These are phyloP conservation scores for Pestalotiopsis sp. DNA, from an alignment of 2,329 filamentous ascomycete species.

Conservation along the genomic window DNA sequence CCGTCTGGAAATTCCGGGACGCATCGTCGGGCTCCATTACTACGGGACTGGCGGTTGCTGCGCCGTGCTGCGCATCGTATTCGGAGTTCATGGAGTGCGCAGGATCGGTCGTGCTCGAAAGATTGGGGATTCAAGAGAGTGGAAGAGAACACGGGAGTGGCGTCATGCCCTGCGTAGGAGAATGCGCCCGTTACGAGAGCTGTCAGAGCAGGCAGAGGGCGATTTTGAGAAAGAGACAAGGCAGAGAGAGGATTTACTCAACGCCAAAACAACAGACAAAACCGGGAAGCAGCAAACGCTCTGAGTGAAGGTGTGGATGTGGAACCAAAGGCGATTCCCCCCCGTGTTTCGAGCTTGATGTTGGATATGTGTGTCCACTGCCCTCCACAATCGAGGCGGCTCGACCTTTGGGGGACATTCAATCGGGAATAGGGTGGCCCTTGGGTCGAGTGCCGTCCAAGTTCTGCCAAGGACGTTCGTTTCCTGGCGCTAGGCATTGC, in stretches of 20 bases:
- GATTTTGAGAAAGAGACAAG: background rate
- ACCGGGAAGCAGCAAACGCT: background rate
- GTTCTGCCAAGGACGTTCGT: background rate
- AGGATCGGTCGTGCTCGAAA: background rate
- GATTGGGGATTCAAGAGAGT: background rate
- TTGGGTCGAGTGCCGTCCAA: background rate
- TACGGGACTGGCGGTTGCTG: constrained; percentile 4
- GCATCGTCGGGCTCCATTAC: background rate
- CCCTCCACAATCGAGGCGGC: constrained; percentile 3
- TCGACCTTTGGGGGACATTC: constrained; percentile 1
- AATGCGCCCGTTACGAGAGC: background rate
- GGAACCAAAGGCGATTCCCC: constrained; percentile 1
- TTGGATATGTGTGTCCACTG: constrained; percentile 6
- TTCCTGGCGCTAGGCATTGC: background rate
- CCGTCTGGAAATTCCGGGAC: background rate
- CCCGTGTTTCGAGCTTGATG: constrained; percentile 7
- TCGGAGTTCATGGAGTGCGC: constrained; percentile 7
- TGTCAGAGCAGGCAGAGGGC: background rate
- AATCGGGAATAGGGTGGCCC: background rate
- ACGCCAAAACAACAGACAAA: constrained; percentile 3
- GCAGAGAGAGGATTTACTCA: background rate
- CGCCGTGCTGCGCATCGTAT: constrained; percentile 9
- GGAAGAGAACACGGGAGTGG: background rate
- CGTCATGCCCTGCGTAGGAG: constrained; percentile 2
- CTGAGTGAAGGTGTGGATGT: background rate